Evolutionary conservation across 768 basidiomycete species (phyloP).

Genomic region (Agrocybe chaxingu): DNA sequence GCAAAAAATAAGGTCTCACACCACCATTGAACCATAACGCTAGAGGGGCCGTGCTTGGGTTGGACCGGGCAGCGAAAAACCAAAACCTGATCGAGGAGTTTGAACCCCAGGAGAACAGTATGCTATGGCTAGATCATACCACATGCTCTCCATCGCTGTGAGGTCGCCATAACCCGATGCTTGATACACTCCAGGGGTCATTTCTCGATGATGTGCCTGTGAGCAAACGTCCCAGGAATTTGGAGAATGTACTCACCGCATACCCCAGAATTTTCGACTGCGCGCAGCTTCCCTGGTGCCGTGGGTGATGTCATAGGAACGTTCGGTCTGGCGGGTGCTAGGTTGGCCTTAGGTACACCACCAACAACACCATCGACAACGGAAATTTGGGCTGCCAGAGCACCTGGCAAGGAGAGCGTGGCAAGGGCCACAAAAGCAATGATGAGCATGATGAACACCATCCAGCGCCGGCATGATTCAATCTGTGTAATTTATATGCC

Average conservation of each 20-base stretch:
- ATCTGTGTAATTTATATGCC: too few relatives aligned
- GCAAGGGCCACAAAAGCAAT: conserved; percentile 9
- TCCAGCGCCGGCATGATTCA: too few relatives aligned
- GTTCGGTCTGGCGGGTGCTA: conserved; percentile 4
- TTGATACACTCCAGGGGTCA: conserved; percentile 57
- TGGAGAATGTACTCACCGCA: conserved; percentile 38
- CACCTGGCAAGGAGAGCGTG: conserved; percentile 5
- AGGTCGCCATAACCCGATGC: conserved; percentile 66
- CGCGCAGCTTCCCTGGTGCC: conserved; percentile 48
- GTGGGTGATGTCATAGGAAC: conserved; percentile 19
- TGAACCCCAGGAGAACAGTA: neutral
- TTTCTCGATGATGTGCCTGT: conserved; percentile 32
- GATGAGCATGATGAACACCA: neutral
- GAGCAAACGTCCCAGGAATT: neutral
- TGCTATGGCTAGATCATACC: conserved; percentile 26
- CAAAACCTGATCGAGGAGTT: conserved; percentile 46
- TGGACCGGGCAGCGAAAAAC: conserved; percentile 63
- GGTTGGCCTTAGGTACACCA: conserved; percentile 31
- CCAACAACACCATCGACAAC: conserved; percentile 48
- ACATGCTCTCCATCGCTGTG: conserved; percentile 51
- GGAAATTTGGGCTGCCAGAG: conserved; percentile 39
- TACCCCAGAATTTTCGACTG: conserved; percentile 58
- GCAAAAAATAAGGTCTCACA: conserved; percentile 25
- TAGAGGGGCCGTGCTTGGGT: conserved; percentile 59
- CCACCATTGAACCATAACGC: conserved; percentile 69